phyloP scores from a whole-genome alignment of 2,329 filamentous ascomycete genomes.

The Cladosporium halotolerans region DNA sequence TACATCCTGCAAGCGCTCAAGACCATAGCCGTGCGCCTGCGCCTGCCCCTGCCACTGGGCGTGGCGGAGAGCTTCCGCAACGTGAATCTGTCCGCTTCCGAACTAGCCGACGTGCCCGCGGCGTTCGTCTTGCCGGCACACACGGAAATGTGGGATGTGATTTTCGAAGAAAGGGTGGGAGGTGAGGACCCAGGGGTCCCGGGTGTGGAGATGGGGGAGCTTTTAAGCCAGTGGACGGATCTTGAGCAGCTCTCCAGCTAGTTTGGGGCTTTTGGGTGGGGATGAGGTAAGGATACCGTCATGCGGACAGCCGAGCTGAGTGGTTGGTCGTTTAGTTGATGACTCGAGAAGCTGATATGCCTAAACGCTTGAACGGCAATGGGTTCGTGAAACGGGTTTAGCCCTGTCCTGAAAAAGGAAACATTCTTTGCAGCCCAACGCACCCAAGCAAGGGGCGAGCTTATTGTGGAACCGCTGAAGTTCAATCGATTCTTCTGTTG shows the following conservation, averaged over 20 bases:
- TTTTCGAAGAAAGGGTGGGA: constrained; percentile 1
- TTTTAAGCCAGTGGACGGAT: constrained; percentile 8
- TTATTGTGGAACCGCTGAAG: too few relatives aligned
- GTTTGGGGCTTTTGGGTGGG: background rate
- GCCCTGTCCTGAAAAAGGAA: background rate
- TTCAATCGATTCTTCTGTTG: too few relatives aligned
- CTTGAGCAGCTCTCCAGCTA: background rate
- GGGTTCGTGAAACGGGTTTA: background rate
- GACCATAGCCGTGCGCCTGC: constrained; percentile 1
- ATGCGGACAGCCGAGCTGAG: too few relatives aligned
- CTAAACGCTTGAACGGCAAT: constrained; percentile 1
- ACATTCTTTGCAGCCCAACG: too few relatives aligned
- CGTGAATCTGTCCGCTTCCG: background rate
- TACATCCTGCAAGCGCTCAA: constrained; percentile 8
- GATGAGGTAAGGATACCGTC: background rate
- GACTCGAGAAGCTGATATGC: background rate
- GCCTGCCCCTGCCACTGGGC: constrained; percentile 1
- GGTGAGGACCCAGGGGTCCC: background rate
- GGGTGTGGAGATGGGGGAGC: constrained; percentile 7
- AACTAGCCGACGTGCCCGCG: constrained; percentile 28
- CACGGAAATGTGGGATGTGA: constrained; percentile 21
- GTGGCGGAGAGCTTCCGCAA: background rate
- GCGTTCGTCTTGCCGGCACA: constrained; percentile 34
- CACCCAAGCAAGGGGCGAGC: too few relatives aligned
- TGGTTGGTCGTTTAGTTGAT: too few relatives aligned